Base-by-base conservation (phyloP, 1,284 basidiomycete genomes). In the Puccinia hordei region DNA sequence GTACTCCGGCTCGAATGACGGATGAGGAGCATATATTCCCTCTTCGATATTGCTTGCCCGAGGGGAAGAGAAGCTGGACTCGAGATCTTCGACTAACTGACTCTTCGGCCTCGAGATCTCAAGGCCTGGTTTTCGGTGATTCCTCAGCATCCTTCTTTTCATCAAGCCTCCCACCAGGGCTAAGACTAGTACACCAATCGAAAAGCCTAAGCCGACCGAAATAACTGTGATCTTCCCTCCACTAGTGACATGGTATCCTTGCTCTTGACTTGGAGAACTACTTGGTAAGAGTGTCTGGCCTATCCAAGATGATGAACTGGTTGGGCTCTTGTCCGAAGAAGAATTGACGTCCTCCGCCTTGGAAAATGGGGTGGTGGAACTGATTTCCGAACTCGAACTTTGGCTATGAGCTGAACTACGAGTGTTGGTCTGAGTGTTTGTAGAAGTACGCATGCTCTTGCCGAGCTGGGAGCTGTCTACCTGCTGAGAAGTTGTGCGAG, bases 161-260 rank as follows among this genome's bases (percentile, higher is more conserved):
- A 68, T 46, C 41, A 68, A 24, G 10, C 66, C 66, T 2, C 66
- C 66, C 38, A 68, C 12, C 2, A 68, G 41, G 41, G 41, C 66
- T 33, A 68, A 22, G 66, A 68, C n/a, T 27, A 68, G 66, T 2
- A 68, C 46, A 24, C 66, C 66, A 27, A 68, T 38, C 12, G 66
- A 68, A 33, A 68, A 68, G 1, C 66, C 38, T 17, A 68, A 68
- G 8, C 66, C 66, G 24, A 68, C 66, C 15, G 66, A 68, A 46
- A 68, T 68, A 15, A 38, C 41, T 2, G 66, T 68, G 24, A 68
- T 51, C 17, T 51, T 68, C 15, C 46, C 66, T 5, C 66, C 66
- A 15, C 4, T 46, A 27, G n/a, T 49, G 3, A 68, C 66, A 5
- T 68, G 66, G 33, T 63, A 63, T 63, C 59, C 59, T 63, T 63